A percentile compares a stretch with the other conserved stretches of the same genome.
Conservation (phyloP, 371 early-diverging fungal species). For the Mortierella sp. region DNA sequence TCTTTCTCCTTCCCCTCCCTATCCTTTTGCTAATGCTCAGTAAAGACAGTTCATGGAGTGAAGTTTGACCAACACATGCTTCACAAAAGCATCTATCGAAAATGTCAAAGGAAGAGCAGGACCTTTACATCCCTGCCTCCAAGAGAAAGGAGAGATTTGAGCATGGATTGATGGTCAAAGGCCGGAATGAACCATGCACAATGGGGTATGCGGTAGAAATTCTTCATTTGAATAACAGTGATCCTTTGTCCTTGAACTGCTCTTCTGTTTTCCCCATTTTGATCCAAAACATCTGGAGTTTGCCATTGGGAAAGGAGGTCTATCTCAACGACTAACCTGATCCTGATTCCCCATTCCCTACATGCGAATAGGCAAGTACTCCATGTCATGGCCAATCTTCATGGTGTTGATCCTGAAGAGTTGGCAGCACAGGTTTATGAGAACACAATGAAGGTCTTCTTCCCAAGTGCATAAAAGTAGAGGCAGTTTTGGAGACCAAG, state of each 20-base stretch:
- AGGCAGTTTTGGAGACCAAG: too few species aligned
- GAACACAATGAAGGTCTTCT: constrained; percentile 70
- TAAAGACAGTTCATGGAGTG: constrained; percentile 97
- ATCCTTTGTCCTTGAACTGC: too few species aligned
- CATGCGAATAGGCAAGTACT: constrained; percentile 63
- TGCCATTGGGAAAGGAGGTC: too few species aligned
- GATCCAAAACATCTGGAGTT: not conserved
- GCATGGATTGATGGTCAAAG: constrained; percentile 80
- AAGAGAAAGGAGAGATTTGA: constrained; percentile 81
- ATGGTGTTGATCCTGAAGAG: constrained; percentile 57
- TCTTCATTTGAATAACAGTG: too few species aligned
- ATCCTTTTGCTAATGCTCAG: constrained; percentile 94
- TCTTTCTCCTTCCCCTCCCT: too few species aligned
- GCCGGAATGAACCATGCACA: constrained; percentile 87
- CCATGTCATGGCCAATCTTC: constrained; percentile 66
- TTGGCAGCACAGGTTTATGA: constrained; percentile 67
- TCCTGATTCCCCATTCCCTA: not conserved
- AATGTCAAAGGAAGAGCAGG: constrained; percentile 48
- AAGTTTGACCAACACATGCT: constrained; percentile 91
- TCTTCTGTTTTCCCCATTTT: not conserved
- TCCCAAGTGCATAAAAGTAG: constrained; percentile 26
- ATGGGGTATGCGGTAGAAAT: constrained; percentile 60
- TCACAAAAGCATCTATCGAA: constrained; percentile 68
- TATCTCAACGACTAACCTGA: not conserved
- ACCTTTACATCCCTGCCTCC: constrained; percentile 54